These are phyloP conservation scores for Fusarium sublunatum DNA, from an alignment of 2,329 filamentous ascomycete genomes.

Conservation along the genomic window DNA sequence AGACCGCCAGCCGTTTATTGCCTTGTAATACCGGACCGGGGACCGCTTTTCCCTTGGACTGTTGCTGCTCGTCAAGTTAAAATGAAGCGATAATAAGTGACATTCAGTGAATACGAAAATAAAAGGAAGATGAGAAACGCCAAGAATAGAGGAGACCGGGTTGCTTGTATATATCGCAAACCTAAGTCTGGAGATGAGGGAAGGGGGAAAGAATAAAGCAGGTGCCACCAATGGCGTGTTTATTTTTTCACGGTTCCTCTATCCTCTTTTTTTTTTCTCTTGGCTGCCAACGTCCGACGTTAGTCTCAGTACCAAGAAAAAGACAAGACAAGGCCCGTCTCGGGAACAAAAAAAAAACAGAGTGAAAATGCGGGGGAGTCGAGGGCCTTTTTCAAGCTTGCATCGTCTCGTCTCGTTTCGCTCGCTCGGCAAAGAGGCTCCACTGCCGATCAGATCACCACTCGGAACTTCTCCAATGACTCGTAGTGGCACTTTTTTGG, in stretches of 20 bases:
- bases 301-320: neutral
- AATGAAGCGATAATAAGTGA: neutral
- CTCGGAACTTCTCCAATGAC: constrained; percentile 37
- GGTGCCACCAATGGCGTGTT: constrained; percentile 26
- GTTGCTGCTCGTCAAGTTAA: neutral
- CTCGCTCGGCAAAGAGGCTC: constrained; percentile 33
- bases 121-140: constrained; percentile 26
- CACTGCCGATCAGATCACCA: constrained; percentile 46
- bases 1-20: constrained; percentile 3
- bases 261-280: constrained; percentile 22
- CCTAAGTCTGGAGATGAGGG: constrained; percentile 12
- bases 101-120: neutral
- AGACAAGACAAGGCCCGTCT: constrained; percentile 21
- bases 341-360: constrained; percentile 7
- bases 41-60: neutral
- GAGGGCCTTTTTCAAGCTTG: constrained; percentile 35
- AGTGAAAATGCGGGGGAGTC: constrained; percentile 43
- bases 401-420: neutral
- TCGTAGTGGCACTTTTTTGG: constrained; percentile 39
- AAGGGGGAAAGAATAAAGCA: constrained; percentile 15
- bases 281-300: neutral
- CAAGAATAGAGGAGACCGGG: constrained; percentile 24
- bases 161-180: constrained; percentile 18
- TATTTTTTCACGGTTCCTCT: constrained; percentile 11
- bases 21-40: constrained; percentile 15